Percentiles rank a stretch among this genome's conserved stretches.
phyloP scores from a whole-genome alignment of 306 rosid genomes.

The Inga laurina region DNA sequence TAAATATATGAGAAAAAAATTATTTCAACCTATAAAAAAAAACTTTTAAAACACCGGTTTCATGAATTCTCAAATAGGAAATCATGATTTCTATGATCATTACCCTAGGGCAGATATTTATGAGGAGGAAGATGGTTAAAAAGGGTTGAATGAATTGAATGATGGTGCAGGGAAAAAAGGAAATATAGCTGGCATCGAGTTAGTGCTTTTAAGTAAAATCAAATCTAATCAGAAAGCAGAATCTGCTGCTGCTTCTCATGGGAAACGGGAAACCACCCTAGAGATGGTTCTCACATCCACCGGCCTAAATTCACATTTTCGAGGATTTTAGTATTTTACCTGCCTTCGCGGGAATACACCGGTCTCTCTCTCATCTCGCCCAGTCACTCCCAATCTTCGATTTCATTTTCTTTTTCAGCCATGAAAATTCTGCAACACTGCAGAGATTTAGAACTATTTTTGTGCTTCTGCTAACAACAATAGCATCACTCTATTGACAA shows the following conservation, averaged over 20 bases:
- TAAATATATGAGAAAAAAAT: too few species aligned
- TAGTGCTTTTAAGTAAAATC: not conserved
- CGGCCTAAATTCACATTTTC: not conserved
- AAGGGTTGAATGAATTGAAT: not conserved
- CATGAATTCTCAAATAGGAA: too few species aligned
- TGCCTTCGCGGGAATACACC: constrained; percentile 24
- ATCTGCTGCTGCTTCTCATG: not conserved
- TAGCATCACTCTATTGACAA: not conserved
- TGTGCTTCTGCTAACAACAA: too few species aligned
- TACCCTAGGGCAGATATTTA: not conserved
- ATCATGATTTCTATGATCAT: too few species aligned
- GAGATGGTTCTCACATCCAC: not conserved
- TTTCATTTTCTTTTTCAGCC: not conserved
- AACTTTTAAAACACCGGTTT: too few species aligned
- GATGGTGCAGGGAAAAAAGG: not conserved
- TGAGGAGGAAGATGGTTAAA: not conserved
- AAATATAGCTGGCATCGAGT: not conserved
- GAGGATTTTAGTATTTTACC: not conserved
- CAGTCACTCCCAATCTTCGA: not conserved
- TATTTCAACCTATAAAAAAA: too few species aligned
- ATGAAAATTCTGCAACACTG: constrained; percentile 2
- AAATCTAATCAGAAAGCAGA: constrained; percentile 20
- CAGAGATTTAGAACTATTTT: not conserved
- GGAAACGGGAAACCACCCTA: constrained; percentile 17
- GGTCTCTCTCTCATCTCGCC: not conserved